Conservation (phyloP, 192 early-diverging fungal genomes). For the Dissophora globulifera region DNA sequence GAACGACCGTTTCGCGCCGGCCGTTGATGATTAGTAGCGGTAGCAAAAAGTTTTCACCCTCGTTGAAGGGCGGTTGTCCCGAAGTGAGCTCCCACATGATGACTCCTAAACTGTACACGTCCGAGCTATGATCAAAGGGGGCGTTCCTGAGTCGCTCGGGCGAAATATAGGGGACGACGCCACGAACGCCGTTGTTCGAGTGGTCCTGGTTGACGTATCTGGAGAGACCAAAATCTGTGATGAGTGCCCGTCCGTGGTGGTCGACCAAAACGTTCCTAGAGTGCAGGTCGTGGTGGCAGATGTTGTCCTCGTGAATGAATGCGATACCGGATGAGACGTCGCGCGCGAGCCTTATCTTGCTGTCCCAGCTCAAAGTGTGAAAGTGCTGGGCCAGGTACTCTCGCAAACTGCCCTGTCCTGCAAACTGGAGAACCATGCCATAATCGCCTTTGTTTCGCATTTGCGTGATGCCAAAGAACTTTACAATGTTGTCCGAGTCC, state of each 20-base stretch:
- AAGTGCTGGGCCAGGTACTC: conserved; percentile 48
- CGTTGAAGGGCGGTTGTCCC: conserved; percentile 43
- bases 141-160: conserved; percentile 47
- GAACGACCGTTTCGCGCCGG: conserved; percentile 33
- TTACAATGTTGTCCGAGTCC: conserved; percentile 49
- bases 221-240: conserved; percentile 53
- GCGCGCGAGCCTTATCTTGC: conserved; percentile 37
- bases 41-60: conserved; percentile 47
- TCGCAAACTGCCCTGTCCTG: conserved; percentile 45
- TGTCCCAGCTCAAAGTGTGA: conserved; percentile 24
- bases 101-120: conserved; percentile 55
- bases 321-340: conserved; percentile 48
- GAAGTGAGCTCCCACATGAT: conserved; percentile 59
- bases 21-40: conserved; percentile 42
- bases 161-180: conserved; percentile 54
- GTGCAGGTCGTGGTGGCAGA: conserved; percentile 52
- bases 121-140: conserved; percentile 44
- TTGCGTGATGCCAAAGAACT: conserved; percentile 46
- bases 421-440: conserved; percentile 52
- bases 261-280: conserved; percentile 57
- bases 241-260: conserved; percentile 35
- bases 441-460: conserved; percentile 42
- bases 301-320: conserved; percentile 52
- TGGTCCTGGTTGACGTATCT: conserved; percentile 33
- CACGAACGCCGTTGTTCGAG: conserved; percentile 38